phyloP scores from a whole-genome alignment of 805 yeast species.

The Yarrowia divulgata region DNA sequence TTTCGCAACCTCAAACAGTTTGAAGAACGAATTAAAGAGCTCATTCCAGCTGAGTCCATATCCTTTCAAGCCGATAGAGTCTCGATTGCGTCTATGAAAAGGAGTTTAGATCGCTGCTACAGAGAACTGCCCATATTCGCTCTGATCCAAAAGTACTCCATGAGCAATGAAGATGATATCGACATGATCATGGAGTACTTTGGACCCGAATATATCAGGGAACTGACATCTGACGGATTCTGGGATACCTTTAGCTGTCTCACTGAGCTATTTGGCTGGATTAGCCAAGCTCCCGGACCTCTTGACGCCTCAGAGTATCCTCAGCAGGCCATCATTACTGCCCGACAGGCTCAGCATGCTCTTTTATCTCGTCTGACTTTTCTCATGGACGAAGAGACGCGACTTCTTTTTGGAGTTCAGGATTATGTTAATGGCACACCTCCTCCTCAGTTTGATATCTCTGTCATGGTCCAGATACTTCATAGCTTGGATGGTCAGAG shows the following conservation, averaged over 20 bases:
- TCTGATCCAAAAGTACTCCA: background rate
- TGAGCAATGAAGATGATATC: background rate
- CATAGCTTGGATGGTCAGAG: background rate
- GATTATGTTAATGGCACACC: background rate
- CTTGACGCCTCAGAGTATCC: background rate
- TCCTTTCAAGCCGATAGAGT: background rate
- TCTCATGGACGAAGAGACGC: background rate
- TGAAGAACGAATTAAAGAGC: background rate
- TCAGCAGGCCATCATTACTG: background rate
- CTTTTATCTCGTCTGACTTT: background rate
- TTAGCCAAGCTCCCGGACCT: background rate
- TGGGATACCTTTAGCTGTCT: background rate
- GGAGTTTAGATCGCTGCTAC: background rate
- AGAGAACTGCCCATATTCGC: background rate
- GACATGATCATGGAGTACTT: background rate
- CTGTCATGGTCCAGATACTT: background rate
- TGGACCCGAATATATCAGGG: background rate
- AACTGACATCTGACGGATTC: background rate
- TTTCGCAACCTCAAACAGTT: background rate
- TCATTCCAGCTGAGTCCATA: background rate
- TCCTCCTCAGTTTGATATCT: background rate
- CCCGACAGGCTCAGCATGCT: background rate
- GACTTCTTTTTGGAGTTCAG: background rate
- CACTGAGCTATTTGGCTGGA: background rate
- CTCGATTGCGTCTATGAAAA: background rate